phyloP scores from a whole-genome alignment of 2,329 filamentous ascomycete genomes.

The Claviceps spartinae region DNA sequence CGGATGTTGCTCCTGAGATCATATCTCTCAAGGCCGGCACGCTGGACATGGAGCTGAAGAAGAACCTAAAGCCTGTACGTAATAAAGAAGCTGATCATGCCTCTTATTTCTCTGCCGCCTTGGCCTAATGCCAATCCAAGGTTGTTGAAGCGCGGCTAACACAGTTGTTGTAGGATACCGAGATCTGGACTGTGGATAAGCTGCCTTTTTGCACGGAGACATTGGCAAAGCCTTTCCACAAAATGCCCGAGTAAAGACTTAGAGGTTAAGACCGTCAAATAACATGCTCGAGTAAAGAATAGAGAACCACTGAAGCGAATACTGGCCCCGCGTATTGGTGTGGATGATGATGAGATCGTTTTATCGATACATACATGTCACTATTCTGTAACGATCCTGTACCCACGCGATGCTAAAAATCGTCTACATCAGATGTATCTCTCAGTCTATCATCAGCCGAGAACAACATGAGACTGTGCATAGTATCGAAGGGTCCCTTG shows the following conservation, averaged over 20 bases:
- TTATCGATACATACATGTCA: too few species aligned
- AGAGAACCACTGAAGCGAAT: too few species aligned
- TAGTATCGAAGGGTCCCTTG: neutral
- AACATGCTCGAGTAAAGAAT: too few species aligned
- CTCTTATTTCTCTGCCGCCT: neutral
- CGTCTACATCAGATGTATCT: too few species aligned
- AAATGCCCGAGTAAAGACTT: constrained; percentile 45
- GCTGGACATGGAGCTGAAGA: constrained; percentile 50
- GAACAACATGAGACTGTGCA: neutral
- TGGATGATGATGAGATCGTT: neutral
- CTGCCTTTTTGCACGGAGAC: constrained; percentile 56
- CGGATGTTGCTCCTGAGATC: constrained; percentile 55
- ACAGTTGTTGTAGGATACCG: constrained; percentile 38
- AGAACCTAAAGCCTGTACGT: constrained; percentile 50
- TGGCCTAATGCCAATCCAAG: too few species aligned
- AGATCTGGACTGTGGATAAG: constrained; percentile 58
- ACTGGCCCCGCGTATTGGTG: neutral
- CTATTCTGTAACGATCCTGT: too few species aligned
- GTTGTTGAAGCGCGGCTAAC: neutral
- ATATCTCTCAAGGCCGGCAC: constrained; percentile 57
- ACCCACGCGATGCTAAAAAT: too few species aligned
- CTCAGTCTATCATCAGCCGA: too few species aligned
- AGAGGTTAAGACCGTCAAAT: too few species aligned
- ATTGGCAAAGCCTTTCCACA: constrained; percentile 46
- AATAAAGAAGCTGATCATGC: neutral